Conservation (phyloP, 202 grass and related monocot genomes). For the Digitaria exilis region DNA sequence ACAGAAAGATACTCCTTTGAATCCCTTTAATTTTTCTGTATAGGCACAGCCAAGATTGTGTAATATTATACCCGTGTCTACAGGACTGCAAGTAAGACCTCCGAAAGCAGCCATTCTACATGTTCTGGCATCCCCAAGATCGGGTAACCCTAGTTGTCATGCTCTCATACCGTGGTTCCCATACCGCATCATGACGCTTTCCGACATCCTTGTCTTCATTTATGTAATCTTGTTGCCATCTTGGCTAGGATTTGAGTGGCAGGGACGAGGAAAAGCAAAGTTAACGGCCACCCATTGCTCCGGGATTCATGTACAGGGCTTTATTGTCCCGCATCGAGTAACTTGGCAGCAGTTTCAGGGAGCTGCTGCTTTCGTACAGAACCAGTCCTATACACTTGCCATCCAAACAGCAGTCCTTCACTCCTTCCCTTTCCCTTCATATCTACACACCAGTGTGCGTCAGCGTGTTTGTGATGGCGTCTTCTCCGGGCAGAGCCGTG, state of each 20-base stretch:
- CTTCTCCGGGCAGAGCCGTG: conserved; percentile 19
- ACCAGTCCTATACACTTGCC: neutral
- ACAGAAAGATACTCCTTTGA: neutral
- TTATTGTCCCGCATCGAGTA: conserved; percentile 2
- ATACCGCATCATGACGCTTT: neutral
- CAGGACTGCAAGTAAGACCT: neutral
- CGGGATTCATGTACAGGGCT: neutral
- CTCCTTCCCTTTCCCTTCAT: neutral
- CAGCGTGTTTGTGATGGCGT: conserved; percentile 9
- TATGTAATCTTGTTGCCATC: conserved; percentile 37
- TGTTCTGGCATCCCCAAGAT: neutral
- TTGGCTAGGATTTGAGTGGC: neutral
- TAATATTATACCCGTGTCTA: neutral
- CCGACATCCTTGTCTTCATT: conserved; percentile 18
- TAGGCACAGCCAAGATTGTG: neutral
- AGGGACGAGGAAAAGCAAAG: conserved; percentile 16
- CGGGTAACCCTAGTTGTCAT: neutral
- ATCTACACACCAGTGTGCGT: neutral
- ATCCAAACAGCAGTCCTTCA: neutral
- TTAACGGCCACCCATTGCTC: conserved; percentile 31
- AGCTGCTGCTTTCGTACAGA: neutral
- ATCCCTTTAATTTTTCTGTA: neutral
- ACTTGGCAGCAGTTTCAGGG: conserved; percentile 23
- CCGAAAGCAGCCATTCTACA: conserved; percentile 4
- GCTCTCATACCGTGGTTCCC: neutral